Percentiles rank a stretch among this genome's conserved stretches.
These are phyloP conservation scores for Aspergillus ruber DNA, from an alignment of 2,329 filamentous ascomycete species.

Conservation along the genomic window DNA sequence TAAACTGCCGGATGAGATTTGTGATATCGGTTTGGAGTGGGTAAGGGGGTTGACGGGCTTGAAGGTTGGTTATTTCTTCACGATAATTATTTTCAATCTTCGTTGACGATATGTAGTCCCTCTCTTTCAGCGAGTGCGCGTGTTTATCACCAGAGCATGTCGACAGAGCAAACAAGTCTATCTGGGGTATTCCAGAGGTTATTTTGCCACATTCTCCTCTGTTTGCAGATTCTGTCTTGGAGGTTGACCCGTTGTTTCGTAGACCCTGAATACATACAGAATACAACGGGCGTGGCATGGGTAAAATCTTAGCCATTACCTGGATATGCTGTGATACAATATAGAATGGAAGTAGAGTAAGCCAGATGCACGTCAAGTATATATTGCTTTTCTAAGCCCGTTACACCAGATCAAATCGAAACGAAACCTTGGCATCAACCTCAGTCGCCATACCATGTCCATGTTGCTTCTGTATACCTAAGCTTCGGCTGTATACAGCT, in stretches of 20 bases:
- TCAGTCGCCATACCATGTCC: no score
- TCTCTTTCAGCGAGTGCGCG: conserved; percentile 22
- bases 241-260: conserved; percentile 18
- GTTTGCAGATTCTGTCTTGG: conserved; percentile 11
- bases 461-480: no score
- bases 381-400: no score
- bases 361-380: no score
- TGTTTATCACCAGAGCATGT: conserved; percentile 16
- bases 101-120: conserved; percentile 12
- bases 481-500: no score
- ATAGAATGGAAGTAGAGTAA: no score
- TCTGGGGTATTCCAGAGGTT: conserved; percentile 24
- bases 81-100: neutral
- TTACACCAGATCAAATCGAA: no score
- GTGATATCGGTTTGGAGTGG: conserved; percentile 22
- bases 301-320: no score
- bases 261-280: neutral
- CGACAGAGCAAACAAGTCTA: conserved; percentile 16
- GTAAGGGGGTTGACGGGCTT: conserved; percentile 16
- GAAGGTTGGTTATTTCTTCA: conserved; percentile 10
- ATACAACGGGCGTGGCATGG: no score
- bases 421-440: no score
- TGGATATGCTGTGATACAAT: no score
- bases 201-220: conserved; percentile 14
- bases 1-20: conserved; percentile 3